Percentiles rank a stretch among this genome's conserved stretches.
Evolutionary conservation across 2,329 filamentous ascomycete genomes (phyloP).

Genomic region (Aspergillus flavus): DNA sequence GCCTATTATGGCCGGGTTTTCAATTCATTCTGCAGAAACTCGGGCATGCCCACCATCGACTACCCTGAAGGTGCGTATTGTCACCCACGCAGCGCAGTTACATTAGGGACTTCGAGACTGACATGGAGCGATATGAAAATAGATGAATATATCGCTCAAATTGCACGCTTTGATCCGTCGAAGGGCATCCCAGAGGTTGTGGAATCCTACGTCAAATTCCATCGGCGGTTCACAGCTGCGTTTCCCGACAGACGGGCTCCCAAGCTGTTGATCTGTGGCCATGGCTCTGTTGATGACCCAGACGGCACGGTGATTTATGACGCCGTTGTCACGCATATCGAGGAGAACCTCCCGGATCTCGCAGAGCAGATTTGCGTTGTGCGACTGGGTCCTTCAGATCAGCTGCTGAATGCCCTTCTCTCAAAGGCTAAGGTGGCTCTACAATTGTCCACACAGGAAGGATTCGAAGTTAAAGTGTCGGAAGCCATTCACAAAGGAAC

Average conservation of each 20-base stretch:
- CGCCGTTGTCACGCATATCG: constrained; percentile 68
- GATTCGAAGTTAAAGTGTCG: constrained; percentile 85
- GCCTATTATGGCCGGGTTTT: constrained; percentile 77
- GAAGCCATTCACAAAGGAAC: constrained; percentile 80
- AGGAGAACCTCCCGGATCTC: constrained; percentile 64
- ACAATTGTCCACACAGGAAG: constrained; percentile 78
- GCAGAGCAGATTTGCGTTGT: constrained; percentile 70
- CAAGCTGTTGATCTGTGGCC: constrained; percentile 74
- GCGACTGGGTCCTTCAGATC: constrained; percentile 75
- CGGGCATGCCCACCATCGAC: constrained; percentile 47
- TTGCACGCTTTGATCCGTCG: constrained; percentile 80
- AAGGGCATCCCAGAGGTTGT: constrained; percentile 81
- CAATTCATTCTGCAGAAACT: constrained; percentile 63
- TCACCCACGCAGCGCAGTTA: neutral
- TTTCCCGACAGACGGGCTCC: constrained; percentile 59
- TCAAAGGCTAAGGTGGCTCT: constrained; percentile 72
- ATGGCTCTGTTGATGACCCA: constrained; percentile 79
- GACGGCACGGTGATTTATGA: constrained; percentile 74
- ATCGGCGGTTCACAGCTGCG: constrained; percentile 58
- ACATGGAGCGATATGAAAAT: neutral
- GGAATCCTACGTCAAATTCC: constrained; percentile 73
- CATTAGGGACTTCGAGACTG: neutral
- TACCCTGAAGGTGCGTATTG: constrained; percentile 39
- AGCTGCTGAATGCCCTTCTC: constrained; percentile 76
- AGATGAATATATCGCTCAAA: constrained; percentile 76